Conservation (phyloP, 2,329 filamentous ascomycete species). For the Diaporthe humulicola region DNA sequence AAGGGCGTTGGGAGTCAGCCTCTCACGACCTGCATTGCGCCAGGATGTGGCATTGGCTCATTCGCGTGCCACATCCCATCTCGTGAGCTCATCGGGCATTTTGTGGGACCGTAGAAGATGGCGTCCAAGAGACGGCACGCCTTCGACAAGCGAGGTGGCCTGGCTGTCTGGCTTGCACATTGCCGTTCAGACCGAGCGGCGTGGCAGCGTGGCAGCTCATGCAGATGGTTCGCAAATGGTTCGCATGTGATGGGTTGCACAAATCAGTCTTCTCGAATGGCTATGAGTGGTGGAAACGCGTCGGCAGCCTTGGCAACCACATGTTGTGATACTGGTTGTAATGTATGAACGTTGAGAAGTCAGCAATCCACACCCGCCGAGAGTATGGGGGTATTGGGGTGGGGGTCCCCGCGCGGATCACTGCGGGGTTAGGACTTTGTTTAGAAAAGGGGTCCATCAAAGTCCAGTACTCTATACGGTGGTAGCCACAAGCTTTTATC, state of each 20-base stretch:
- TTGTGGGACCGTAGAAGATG: background rate
- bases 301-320: background rate
- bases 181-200: background rate
- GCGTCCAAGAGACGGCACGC: background rate
- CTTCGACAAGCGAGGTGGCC: background rate
- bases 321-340: background rate
- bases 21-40: background rate
- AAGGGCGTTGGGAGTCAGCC: background rate
- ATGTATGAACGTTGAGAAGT: background rate
- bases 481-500: slow-evolving; percentile 16
- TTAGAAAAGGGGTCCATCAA: background rate
- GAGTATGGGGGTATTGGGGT: background rate
- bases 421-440: slow-evolving; percentile 8
- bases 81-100: background rate
- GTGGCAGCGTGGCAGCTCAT: background rate
- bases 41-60: slow-evolving; percentile 10
- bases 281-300: background rate
- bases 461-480: no score
- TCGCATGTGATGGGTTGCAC: background rate
- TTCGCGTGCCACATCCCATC: background rate
- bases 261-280: background rate
- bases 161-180: background rate
- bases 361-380: background rate
- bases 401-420: background rate
- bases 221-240: background rate